Base-by-base conservation (phyloP, 179 eudicot species). In the Sideroxylon spinosum region DNA sequence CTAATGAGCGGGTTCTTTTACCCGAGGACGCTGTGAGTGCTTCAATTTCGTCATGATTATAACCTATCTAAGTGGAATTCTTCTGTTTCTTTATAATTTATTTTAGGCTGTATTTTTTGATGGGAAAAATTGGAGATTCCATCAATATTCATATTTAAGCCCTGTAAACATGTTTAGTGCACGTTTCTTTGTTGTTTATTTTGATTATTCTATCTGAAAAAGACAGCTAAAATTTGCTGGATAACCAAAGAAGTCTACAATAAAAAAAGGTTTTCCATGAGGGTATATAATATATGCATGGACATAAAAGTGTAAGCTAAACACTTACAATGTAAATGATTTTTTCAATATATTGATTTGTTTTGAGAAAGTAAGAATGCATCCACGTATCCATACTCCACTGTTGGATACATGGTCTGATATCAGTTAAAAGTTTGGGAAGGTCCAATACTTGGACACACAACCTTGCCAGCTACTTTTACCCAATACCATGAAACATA, bases 1-100 rank as follows among this genome's bases (percentile, higher is more conserved):
- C 92, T 28, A 84, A 81, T 76, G 97, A 93, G 74, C 95, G 93
- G 52, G 78, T 89, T 90, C 91, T 95, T 76, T 78, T 91, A 64
- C 91, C 90, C 6, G 98, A 95, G 82, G 98, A 95, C 82, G 97
- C 97, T 50, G 98, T 95, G 91, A 67, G 71, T 77, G 37, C 20
- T 67, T 61, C 5, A n/a, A 13, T 48, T 48, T 76, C 48, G 2
- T 19, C 13, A 49, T 66, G 61, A 22, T 26, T 10, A 48, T 20
- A 5, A 22, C 64, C 59, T 63, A 49, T 63, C 49, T 63, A 16
- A 17, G 37, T 26, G 19, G 37, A 76, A 17, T 28, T 44, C 53
- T 57, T 44, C 9, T 61, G 4, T 73, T 73, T 19, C 23, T 64
- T 61, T 20, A 9, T 37, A 9, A 61, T 20, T 75, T 16, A 9